A percentile compares a stretch with the other conserved stretches of the same genome.
These are phyloP conservation scores for Apiospora aurea DNA, from an alignment of 2,329 filamentous ascomycete genomes.

Conservation along the genomic window DNA sequence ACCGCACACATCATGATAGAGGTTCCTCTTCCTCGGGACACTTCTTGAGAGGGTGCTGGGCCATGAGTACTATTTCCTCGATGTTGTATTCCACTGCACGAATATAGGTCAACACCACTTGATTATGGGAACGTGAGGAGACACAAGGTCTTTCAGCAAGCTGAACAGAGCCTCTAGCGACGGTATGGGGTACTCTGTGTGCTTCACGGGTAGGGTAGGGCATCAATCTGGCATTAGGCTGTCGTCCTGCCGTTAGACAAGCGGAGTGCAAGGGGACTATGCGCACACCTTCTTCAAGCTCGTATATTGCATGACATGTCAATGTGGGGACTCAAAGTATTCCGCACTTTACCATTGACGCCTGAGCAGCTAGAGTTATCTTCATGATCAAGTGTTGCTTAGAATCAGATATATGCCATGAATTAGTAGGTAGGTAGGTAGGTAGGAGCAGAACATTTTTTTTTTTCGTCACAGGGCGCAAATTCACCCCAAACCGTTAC, in stretches of 20 bases:
- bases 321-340: background rate
- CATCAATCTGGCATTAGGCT: background rate
- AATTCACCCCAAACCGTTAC: background rate
- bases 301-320: background rate
- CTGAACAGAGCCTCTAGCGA: background rate
- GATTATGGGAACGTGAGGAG: background rate
- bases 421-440: background rate
- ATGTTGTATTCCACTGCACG: background rate
- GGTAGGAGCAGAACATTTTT: background rate
- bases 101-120: background rate
- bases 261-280: background rate
- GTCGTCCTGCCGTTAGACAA: conserved; percentile 1
- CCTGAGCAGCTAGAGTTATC: no score
- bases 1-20: background rate
- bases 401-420: background rate
- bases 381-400: background rate
- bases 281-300: background rate
- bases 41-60: background rate
- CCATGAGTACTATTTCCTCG: background rate
- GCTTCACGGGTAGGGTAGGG: background rate
- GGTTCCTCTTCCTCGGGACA: conserved; percentile 2
- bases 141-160: background rate
- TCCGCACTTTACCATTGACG: background rate
- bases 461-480: background rate
- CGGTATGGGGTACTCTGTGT: background rate